phyloP scores from a whole-genome alignment of 495 filamentous ascomycete species.

The Penicillium paxilli region DNA sequence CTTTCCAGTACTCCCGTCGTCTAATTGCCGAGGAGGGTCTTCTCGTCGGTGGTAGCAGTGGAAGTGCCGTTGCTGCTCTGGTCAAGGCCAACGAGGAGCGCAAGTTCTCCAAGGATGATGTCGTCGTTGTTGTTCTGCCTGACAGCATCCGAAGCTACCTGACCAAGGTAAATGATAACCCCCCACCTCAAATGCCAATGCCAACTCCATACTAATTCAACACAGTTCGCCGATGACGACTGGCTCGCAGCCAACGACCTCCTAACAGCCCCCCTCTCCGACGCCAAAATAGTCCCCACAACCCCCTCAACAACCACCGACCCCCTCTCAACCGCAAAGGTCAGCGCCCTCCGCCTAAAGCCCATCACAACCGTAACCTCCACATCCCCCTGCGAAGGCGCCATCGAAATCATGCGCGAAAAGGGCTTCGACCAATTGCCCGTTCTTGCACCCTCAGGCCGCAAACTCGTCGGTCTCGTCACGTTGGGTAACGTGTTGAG shows the following conservation, averaged over 20 bases:
- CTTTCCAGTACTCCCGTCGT: conserved; percentile 83
- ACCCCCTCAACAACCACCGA: conserved; percentile 39
- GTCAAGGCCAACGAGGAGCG: conserved; percentile 76
- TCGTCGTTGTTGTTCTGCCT: conserved; percentile 86
- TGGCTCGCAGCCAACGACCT: conserved; percentile 97
- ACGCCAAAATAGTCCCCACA: conserved; percentile 38
- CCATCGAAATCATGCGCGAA: conserved; percentile 95
- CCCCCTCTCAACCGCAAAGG: conserved; percentile 69
- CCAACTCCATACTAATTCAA: conserved; percentile 9
- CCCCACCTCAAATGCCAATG: too few species aligned
- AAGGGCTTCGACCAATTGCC: conserved; percentile 96
- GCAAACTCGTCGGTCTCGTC: conserved; percentile 81
- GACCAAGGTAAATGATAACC: conserved; percentile 63
- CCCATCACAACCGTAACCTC: conserved; percentile 82
- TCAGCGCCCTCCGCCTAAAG: conserved; percentile 81
- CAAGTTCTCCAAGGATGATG: conserved; percentile 69
- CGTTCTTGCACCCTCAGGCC: conserved; percentile 67
- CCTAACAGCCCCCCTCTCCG: conserved; percentile 58
- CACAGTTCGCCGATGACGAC: conserved; percentile 96
- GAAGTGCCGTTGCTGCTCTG: conserved; percentile 87
- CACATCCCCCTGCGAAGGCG: conserved; percentile 69
- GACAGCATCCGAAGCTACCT: conserved; percentile 97
- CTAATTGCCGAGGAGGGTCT: conserved; percentile 94
- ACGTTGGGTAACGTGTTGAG: conserved; percentile 94
- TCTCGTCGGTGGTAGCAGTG: conserved; percentile 91